phyloP scores from a whole-genome alignment of 805 yeast genomes.

The Brettanomyces naardenensis region DNA sequence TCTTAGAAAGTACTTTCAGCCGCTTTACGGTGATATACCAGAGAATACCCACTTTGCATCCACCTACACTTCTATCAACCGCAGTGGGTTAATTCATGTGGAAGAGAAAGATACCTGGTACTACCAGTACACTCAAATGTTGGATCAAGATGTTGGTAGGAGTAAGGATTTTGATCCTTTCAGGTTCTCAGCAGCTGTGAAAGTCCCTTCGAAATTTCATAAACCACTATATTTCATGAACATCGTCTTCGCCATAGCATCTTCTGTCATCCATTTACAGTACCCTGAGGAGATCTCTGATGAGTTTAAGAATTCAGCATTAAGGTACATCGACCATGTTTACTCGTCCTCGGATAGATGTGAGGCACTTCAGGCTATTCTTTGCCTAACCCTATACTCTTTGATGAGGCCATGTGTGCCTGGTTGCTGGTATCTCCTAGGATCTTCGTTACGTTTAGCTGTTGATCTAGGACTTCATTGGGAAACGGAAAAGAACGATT shows the following conservation, averaged over 20 bases:
- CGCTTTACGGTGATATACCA: constrained; percentile 68
- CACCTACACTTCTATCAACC: constrained; percentile 40
- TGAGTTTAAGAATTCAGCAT: constrained; percentile 61
- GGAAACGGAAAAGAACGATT: constrained; percentile 34
- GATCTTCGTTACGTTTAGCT: constrained; percentile 70
- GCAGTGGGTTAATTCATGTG: constrained; percentile 19
- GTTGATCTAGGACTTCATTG: constrained; percentile 82
- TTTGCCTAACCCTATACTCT: constrained; percentile 63
- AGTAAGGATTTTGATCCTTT: constrained; percentile 23
- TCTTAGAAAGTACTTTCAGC: constrained; percentile 57
- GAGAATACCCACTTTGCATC: constrained; percentile 49
- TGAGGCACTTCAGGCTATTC: constrained; percentile 65
- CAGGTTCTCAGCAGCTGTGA: constrained; percentile 28
- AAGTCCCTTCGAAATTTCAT: constrained; percentile 40
- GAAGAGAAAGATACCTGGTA: constrained; percentile 39
- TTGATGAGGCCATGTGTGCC: constrained; percentile 86
- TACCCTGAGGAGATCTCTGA: constrained; percentile 61
- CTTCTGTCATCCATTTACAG: constrained; percentile 63
- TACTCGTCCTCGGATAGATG: constrained; percentile 52
- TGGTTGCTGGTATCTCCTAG: constrained; percentile 88
- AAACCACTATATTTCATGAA: constrained; percentile 63
- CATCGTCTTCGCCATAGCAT: constrained; percentile 73
- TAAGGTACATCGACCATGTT: constrained; percentile 47
- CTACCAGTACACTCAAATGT: constrained; percentile 29
- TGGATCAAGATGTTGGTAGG: constrained; percentile 21